A percentile compares a stretch with the other conserved stretches of the same genome.
These are phyloP conservation scores for Rhizopus sp. DNA, from an alignment of 371 early-diverging fungal species.

Conservation along the genomic window DNA sequence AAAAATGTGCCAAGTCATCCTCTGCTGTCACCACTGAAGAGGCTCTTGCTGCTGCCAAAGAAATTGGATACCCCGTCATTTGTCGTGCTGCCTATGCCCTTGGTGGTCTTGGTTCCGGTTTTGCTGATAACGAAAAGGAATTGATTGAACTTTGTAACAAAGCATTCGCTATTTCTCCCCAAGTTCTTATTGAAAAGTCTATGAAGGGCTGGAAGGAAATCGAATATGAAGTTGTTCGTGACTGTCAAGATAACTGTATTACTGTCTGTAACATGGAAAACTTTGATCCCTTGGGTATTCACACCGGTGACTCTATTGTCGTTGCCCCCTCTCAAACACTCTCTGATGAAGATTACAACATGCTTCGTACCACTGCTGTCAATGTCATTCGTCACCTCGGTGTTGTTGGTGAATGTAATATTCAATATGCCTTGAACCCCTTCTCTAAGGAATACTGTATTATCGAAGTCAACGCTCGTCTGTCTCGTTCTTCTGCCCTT, in stretches of 20 bases:
- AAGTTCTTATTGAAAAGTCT: constrained; percentile 89
- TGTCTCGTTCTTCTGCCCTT: constrained; percentile 88
- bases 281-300: constrained; percentile 97
- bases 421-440: constrained; percentile 97
- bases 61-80: constrained; percentile 93
- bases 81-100: constrained; percentile 93
- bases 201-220: constrained; percentile 99
- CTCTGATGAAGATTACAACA: constrained; percentile 94
- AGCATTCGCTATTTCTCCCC: constrained; percentile 88
- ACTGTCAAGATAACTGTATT: constrained; percentile 91
- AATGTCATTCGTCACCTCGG: constrained; percentile 85
- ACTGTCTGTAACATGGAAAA: constrained; percentile 99
- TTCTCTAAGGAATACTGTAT: constrained; percentile 90
- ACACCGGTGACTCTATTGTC: constrained; percentile 97
- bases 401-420: constrained; percentile 97
- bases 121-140: constrained; percentile 83
- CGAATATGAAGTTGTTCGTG: constrained; percentile 96
- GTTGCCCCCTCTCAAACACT: constrained; percentile 95
- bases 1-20: constrained; percentile 81
- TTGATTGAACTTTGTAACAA: constrained; percentile 75
- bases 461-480: constrained; percentile 96
- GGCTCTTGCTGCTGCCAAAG: constrained; percentile 78
- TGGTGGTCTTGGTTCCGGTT: constrained; percentile 95
- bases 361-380: constrained; percentile 91
- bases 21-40: constrained; percentile 81